These are phyloP conservation scores for Curvularia sp. DNA, from an alignment of 2,329 filamentous ascomycete species.

Conservation along the genomic window DNA sequence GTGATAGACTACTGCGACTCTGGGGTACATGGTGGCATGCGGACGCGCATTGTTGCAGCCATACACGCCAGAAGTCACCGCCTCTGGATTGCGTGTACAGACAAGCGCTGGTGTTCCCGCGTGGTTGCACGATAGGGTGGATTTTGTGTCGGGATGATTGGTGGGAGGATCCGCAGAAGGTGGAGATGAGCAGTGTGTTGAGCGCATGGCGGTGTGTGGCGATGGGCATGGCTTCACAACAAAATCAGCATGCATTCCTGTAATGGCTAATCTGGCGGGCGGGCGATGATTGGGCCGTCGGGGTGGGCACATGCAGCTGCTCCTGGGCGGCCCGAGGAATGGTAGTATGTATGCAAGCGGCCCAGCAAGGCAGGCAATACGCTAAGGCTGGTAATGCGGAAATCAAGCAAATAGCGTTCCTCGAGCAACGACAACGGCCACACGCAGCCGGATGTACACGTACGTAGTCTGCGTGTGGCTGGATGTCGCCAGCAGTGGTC, in stretches of 20 bases:
- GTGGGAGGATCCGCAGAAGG: background rate
- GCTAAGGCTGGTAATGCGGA: slow-evolving; percentile 17
- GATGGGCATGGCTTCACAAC: slow-evolving; percentile 10
- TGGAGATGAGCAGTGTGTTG: background rate
- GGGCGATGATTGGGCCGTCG: slow-evolving; percentile 10
- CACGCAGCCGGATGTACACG: background rate
- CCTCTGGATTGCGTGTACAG: slow-evolving; percentile 1
- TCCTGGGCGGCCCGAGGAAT: slow-evolving; percentile 18
- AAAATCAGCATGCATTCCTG: slow-evolving; percentile 9
- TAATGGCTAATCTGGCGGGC: slow-evolving; percentile 6
- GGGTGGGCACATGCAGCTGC: slow-evolving; percentile 2
- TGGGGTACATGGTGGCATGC: background rate
- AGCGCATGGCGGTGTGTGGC: slow-evolving; percentile 13
- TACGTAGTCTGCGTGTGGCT: background rate
- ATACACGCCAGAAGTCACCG: background rate
- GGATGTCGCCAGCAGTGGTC: background rate
- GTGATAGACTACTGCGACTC: background rate
- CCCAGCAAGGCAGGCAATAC: slow-evolving; percentile 15
- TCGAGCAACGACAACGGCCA: slow-evolving; percentile 18
- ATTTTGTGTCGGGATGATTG: background rate
- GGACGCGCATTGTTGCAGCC: background rate
- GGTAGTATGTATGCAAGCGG: slow-evolving; percentile 9
- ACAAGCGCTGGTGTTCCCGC: background rate
- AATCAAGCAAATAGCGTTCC: slow-evolving; percentile 21
- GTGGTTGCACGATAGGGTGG: background rate